These are phyloP conservation scores for Fusarium redolens DNA, from an alignment of 2,329 filamentous ascomycete genomes.

Conservation along the genomic window DNA sequence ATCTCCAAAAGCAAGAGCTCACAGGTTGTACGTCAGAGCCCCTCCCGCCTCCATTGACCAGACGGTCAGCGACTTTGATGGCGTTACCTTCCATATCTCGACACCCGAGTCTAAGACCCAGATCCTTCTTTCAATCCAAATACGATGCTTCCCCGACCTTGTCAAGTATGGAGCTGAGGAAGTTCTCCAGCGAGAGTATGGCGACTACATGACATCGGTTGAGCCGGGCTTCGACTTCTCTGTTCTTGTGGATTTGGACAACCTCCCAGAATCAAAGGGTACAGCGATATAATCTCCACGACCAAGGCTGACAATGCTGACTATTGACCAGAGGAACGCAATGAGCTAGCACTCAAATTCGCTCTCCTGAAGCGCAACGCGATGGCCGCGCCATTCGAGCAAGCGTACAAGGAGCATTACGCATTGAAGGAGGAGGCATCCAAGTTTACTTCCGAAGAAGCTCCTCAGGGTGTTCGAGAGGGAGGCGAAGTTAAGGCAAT, in stretches of 20 bases:
- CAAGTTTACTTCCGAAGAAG: slow-evolving; percentile 92
- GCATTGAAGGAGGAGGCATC: slow-evolving; percentile 87
- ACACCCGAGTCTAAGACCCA: slow-evolving; percentile 94
- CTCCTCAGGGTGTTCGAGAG: slow-evolving; percentile 88
- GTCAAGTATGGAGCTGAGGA: slow-evolving; percentile 92
- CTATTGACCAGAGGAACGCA: slow-evolving; percentile 73
- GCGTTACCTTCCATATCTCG: slow-evolving; percentile 97
- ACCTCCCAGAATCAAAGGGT: slow-evolving; percentile 84
- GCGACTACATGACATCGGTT: slow-evolving; percentile 85
- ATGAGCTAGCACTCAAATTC: slow-evolving; percentile 87
- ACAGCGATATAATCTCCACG: slow-evolving; percentile 17
- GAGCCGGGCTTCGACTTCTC: slow-evolving; percentile 98
- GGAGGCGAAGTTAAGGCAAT: slow-evolving; percentile 95
- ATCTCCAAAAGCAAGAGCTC: slow-evolving; percentile 45
- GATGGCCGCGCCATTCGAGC: slow-evolving; percentile 98
- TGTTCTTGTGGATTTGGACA: slow-evolving; percentile 87
- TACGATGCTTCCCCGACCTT: slow-evolving; percentile 94
- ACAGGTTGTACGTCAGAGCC: slow-evolving; percentile 69
- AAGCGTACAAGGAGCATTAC: slow-evolving; percentile 94
- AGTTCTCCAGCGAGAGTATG: slow-evolving; percentile 94
- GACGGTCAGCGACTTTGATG: slow-evolving; percentile 98
- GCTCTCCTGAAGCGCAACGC: slow-evolving; percentile 96
- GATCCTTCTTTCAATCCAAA: slow-evolving; percentile 93
- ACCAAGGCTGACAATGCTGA: slow-evolving; percentile 20
- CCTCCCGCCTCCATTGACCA: slow-evolving; percentile 93